phyloP scores from a whole-genome alignment of 257 asterid species.

The Solanum megistacrolobum region DNA sequence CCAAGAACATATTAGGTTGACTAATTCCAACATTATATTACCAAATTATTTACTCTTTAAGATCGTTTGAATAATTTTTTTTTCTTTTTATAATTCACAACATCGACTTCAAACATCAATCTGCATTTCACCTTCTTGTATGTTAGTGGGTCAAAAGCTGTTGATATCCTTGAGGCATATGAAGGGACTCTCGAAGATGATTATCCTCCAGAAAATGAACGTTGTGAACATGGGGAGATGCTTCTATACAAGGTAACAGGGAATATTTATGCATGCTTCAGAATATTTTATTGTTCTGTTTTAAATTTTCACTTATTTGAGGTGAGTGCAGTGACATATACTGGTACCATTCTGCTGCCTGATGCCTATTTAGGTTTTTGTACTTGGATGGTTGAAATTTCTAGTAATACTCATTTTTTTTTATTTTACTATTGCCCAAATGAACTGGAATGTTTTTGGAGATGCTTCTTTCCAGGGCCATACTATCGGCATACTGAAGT shows the following conservation, averaged over 20 bases:
- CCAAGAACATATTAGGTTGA: not conserved
- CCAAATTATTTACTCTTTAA: not conserved
- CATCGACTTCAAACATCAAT: not conserved
- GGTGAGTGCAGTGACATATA: not conserved
- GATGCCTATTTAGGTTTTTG: not conserved
- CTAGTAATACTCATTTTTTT: not conserved
- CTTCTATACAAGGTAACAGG: slow-evolving; percentile 80
- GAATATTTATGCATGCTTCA: not conserved
- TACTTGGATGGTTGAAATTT: not conserved
- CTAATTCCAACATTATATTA: not conserved
- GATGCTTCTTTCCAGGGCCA: not conserved
- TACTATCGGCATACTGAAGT: not conserved
- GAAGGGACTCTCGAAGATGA: slow-evolving; percentile 99
- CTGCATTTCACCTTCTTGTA: slow-evolving; percentile 5
- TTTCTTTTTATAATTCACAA: not conserved
- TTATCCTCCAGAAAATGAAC: slow-evolving; percentile 93
- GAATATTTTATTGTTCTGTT: not conserved
- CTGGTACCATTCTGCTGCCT: not conserved
- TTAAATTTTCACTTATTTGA: not conserved
- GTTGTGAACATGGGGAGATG: slow-evolving; percentile 97
- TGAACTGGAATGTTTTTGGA: not conserved
- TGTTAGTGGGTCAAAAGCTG: slow-evolving; percentile 83
- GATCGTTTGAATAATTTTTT: not conserved
- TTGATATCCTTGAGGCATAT: slow-evolving; percentile 94
- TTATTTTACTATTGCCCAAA: not conserved